Evolutionary conservation across 2,329 filamentous ascomycete species (phyloP).

Genomic region (Botrytis elliptica): DNA sequence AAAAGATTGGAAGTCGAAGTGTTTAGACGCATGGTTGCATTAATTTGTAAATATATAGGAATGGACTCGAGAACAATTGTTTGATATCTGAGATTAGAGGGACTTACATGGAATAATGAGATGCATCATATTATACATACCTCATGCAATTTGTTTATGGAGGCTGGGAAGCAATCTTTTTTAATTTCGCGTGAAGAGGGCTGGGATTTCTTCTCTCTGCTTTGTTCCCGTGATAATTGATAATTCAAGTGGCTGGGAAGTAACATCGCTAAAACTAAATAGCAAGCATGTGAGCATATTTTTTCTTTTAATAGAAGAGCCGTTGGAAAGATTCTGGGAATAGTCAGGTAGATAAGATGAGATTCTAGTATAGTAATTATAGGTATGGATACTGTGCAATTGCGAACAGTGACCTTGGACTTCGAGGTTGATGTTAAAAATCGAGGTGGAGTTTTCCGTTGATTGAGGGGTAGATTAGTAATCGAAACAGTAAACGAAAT

Average conservation of each 20-base stretch:
- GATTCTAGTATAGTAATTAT: background rate
- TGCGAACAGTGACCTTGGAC: background rate
- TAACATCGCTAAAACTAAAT: constrained; percentile 10
- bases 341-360: background rate
- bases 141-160: constrained; percentile 25
- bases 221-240: constrained; percentile 25
- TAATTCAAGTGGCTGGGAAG: constrained; percentile 24
- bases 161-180: constrained; percentile 29
- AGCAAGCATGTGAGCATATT: background rate
- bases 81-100: constrained; percentile 18
- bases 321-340: background rate
- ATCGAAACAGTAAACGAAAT: background rate
- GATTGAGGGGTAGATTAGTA: background rate
- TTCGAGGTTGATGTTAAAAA: background rate
- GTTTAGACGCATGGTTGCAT: constrained; percentile 34
- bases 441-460: background rate
- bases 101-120: constrained; percentile 24
- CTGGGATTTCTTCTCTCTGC: constrained; percentile 23
- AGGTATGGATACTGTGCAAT: background rate
- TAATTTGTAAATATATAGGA: constrained; percentile 5
- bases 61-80: background rate
- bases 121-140: constrained; percentile 32
- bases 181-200: constrained; percentile 23
- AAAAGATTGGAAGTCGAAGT: constrained; percentile 30
- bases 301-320: background rate